Base-by-base conservation (phyloP, 345 rosid genomes). In the Heritiera fomes region DNA sequence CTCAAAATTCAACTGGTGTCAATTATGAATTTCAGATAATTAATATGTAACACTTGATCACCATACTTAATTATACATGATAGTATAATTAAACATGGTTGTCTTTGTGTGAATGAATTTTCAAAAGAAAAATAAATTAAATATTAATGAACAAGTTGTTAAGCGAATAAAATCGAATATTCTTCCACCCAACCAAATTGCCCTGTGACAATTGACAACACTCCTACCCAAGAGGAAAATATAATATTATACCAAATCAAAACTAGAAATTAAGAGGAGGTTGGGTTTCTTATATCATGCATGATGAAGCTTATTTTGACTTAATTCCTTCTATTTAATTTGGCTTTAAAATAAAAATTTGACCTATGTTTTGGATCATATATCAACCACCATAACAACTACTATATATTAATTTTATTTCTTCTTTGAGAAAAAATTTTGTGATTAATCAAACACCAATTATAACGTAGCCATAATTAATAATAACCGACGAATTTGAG, bases 361-460 rank as follows among this genome's bases (percentile, higher is more conserved):
- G 3, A 64, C 68, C 68, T 40, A 66, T 18, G 9, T 66, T 66
- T 43, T 66, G 71, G 46, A 66, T 40, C 59, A 17, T 34, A 72
- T 38, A 53, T 32, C 61, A 52, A 72, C 75, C 30, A 55, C 75
- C 75, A 53, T 50, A 72, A 72, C 75, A 53, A 72, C 15, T 49
- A 43, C 15, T 49, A 43, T 43, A 6, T 43, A 46, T 28, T 70
- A 8, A 14, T 28, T 18, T 34, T n/a, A 18, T 66, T 66, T 41
- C 30, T 41, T 34, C 45, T 65, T 65, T 15, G 40, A 40, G 49
- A 65, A 40, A 40, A 17, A 10, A 0, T 14, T 13, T 47, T 38
- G 0, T 3, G 23, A 38, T 65, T 17, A 34, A 64, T 64, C 20
- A 38, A 64, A 8, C 47, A 64, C 69, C 69, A 69, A 69, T 47